These are phyloP conservation scores for Trypanosoma scelopori DNA, from an alignment of 208 protist genomes.

Conservation along the genomic window DNA sequence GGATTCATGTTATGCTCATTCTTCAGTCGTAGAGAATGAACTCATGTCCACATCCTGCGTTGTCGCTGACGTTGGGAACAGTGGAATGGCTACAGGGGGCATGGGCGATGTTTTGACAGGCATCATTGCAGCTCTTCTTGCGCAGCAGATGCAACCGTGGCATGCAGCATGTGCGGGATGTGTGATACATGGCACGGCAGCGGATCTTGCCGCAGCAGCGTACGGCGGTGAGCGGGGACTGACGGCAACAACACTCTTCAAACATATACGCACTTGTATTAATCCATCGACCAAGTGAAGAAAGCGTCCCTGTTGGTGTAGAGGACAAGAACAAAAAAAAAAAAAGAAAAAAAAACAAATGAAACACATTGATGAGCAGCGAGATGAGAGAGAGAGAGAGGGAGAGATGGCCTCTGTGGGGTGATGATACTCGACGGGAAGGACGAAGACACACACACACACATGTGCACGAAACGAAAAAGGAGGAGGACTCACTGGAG, in stretches of 20 bases:
- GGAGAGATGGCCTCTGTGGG: too few relatives aligned
- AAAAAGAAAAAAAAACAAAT: too few relatives aligned
- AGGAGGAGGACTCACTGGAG: too few relatives aligned
- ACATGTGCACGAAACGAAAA: too few relatives aligned
- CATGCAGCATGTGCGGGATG: conserved; percentile 48
- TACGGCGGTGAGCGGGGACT: conserved; percentile 55
- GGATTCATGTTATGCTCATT: background rate
- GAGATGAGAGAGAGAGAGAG: too few relatives aligned
- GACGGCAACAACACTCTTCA: conserved; percentile 62
- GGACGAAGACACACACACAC: too few relatives aligned
- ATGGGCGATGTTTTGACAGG: conserved; percentile 86
- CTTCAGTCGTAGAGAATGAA: background rate
- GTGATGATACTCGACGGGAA: too few relatives aligned
- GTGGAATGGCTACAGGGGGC: conserved; percentile 82
- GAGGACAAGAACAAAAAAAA: too few relatives aligned
- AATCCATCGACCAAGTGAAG: conserved; percentile 34
- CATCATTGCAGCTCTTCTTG: conserved; percentile 51
- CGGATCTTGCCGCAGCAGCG: conserved; percentile 48
- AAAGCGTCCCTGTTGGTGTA: background rate
- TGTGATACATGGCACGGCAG: conserved; percentile 65
- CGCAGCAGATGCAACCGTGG: conserved; percentile 30
- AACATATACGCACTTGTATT: conserved; percentile 36
- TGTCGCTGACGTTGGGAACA: conserved; percentile 80
- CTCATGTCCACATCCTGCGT: conserved; percentile 23
- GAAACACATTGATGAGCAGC: too few relatives aligned